Evolutionary conservation across 176 grass and related monocot species (phyloP).

Genomic region (Urochloa ruziziensis): DNA sequence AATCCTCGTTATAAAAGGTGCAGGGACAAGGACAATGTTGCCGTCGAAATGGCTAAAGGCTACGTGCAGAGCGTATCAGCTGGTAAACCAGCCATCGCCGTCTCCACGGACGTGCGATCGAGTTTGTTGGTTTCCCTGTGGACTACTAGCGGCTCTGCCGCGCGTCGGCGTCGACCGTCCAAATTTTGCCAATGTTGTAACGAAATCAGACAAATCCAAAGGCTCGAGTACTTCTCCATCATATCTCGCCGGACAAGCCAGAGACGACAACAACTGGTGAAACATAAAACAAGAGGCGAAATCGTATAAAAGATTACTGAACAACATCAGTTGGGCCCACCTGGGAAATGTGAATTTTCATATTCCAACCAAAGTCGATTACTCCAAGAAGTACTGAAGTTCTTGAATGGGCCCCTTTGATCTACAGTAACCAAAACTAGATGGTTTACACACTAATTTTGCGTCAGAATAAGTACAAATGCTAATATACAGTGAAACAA

Average conservation of each 20-base stretch:
- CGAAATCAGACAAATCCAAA: not conserved
- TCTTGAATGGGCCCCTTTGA: not conserved
- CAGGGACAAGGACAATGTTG: not conserved
- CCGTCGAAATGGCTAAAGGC: not conserved
- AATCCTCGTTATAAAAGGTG: not conserved
- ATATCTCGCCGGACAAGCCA: not conserved
- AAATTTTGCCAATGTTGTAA: slow-evolving; percentile 1
- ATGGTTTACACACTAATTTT: not conserved
- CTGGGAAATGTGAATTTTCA: no score
- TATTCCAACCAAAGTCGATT: no score
- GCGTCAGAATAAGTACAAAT: not conserved
- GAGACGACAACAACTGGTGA: not conserved
- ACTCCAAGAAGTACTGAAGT: no score
- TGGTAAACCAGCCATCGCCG: no score
- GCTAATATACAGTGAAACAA: not conserved
- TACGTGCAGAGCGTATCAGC: not conserved
- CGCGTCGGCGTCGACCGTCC: not conserved
- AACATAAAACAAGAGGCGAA: not conserved
- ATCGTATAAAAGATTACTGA: not conserved
- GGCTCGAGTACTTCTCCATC: not conserved
- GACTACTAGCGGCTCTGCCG: not conserved
- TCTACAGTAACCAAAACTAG: not conserved
- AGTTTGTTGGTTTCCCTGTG: not conserved
- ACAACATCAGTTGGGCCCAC: no score
- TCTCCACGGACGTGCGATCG: not conserved